A percentile compares a stretch with the other conserved stretches of the same genome.
Evolutionary conservation across 768 basidiomycete genomes (phyloP).

Genomic region (Russula ochroleuca): DNA sequence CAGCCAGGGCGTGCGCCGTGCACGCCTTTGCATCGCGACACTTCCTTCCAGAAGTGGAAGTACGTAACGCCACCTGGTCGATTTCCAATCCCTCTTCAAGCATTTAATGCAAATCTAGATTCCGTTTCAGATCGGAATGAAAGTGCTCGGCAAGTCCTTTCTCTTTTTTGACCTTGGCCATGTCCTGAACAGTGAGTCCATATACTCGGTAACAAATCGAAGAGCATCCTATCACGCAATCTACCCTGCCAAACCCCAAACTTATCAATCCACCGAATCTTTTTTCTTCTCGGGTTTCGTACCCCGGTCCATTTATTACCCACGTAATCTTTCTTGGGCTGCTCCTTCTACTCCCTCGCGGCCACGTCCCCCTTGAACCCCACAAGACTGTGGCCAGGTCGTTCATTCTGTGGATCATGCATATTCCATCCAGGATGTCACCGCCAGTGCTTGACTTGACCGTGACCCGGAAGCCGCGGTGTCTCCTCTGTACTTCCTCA

Average conservation of each 20-base stretch:
- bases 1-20: background rate
- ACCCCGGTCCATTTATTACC: background rate
- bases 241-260: slow-evolving; percentile 1
- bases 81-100: slow-evolving; percentile 13
- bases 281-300: background rate
- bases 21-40: background rate
- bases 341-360: background rate
- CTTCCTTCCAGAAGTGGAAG: slow-evolving; percentile 9
- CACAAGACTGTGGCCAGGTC: background rate
- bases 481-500: slow-evolving; percentile 1
- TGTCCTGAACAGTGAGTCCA: background rate
- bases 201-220: slow-evolving; percentile 1
- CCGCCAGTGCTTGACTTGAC: background rate
- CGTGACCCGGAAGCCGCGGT: slow-evolving; percentile 3
- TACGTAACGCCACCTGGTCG: background rate
- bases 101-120: slow-evolving; percentile 14
- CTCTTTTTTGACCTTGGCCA: background rate
- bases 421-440: background rate
- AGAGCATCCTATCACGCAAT: slow-evolving; percentile 14
- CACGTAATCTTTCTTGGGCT: background rate
- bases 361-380: no score
- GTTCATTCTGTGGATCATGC: background rate
- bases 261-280: slow-evolving; percentile 2
- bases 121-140: slow-evolving; percentile 2
- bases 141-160: background rate